A percentile compares a stretch with the other conserved stretches of the same genome.
Evolutionary conservation across 2,329 filamentous ascomycete species (phyloP).

Genomic region (Phialophora macrospora): DNA sequence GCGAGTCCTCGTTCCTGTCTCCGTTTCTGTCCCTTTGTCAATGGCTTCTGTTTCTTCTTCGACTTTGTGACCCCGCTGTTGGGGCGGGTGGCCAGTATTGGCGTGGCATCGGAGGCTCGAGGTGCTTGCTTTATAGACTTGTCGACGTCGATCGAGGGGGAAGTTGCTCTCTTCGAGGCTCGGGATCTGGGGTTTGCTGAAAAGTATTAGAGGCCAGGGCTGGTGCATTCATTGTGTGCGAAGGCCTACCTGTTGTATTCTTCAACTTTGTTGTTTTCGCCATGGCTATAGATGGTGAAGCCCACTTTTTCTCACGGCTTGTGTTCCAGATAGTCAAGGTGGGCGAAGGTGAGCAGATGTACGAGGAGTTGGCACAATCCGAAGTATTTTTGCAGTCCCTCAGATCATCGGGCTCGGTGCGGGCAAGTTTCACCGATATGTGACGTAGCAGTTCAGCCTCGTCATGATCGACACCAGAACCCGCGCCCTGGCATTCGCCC

Average conservation of each 20-base stretch:
- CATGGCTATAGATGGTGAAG: conserved; percentile 35
- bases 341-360: neutral
- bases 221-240: neutral
- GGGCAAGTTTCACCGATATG: neutral
- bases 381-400: neutral
- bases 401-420: too few species aligned
- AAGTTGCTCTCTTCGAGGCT: conserved; percentile 62
- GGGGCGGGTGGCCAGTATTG: conserved; percentile 50
- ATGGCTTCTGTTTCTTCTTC: conserved; percentile 55
- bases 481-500: neutral
- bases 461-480: neutral
- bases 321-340: neutral
- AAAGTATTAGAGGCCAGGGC: neutral
- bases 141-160: conserved; percentile 59
- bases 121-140: conserved; percentile 55
- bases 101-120: conserved; percentile 45
- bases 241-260: conserved; percentile 22
- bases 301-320: neutral
- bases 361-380: neutral
- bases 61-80: conserved; percentile 58
- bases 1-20: conserved; percentile 62
- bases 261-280: conserved; percentile 31
- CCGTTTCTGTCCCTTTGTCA: conserved; percentile 59
- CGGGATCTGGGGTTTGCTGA: conserved; percentile 63
- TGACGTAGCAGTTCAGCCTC: conserved; percentile 18